Conservation (phyloP, 169 alveolate genomes). For the Eimeria maxima region DNA sequence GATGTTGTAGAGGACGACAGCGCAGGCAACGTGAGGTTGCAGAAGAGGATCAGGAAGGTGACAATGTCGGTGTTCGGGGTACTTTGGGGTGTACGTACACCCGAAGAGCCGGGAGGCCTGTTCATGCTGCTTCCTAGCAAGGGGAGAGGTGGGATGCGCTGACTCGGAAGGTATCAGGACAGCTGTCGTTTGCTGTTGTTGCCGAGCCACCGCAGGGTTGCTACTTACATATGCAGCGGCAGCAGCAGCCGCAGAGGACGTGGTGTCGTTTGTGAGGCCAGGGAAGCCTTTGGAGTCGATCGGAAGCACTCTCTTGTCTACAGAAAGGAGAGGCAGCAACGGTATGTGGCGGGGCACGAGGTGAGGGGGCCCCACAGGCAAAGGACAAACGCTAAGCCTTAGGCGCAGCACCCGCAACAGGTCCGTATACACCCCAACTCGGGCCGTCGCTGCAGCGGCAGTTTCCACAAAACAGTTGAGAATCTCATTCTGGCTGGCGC, state of each 20-base stretch:
- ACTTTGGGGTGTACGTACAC: constrained; percentile 82
- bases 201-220: constrained; percentile 30
- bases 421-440: constrained; percentile 59
- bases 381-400: constrained; percentile 25
- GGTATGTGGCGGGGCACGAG: constrained; percentile 64
- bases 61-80: constrained; percentile 73
- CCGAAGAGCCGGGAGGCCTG: constrained; percentile 74
- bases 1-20: constrained; percentile 74
- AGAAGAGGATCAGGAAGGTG: constrained; percentile 66
- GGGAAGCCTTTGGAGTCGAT: not conserved
- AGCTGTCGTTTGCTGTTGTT: constrained; percentile 3
- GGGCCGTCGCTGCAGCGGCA: constrained; percentile 56
- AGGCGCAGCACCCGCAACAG: constrained; percentile 73
- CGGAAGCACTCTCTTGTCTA: constrained; percentile 68
- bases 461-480: constrained; percentile 20
- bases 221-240: constrained; percentile 12
- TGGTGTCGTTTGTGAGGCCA: not conserved
- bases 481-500: constrained; percentile 40
- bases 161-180: constrained; percentile 30
- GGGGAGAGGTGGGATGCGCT: constrained; percentile 5
- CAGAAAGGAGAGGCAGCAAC: constrained; percentile 68
- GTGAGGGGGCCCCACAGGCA: constrained; percentile 81
- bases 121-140: constrained; percentile 41
- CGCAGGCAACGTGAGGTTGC: constrained; percentile 60
- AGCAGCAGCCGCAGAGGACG: not conserved